Base-by-base conservation (phyloP, 1,284 basidiomycete genomes). In the Naganishia sp. region DNA sequence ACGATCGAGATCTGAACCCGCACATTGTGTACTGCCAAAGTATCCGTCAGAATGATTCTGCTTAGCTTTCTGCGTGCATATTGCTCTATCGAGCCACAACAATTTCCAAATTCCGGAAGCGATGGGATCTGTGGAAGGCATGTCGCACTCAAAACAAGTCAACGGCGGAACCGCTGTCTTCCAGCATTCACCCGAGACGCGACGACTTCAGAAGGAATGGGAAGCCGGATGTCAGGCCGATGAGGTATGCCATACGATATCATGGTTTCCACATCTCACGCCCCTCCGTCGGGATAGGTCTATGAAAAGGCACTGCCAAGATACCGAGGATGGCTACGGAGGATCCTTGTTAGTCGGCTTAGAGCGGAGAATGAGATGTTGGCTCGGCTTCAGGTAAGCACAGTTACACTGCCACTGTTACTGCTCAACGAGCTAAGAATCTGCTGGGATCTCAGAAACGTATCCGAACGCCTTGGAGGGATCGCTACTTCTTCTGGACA, bases 401-500 rank as follows among this genome's bases (percentile, higher is more conserved):
- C 83, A 75, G 63, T 72, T 46, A 16, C 15, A 2, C 13, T 39
- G 36, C 36, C 4, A 2, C 6, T 7, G 36, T 39, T 39, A 39
- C 36, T 13, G 36, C 36, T 39, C 13, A 10, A 39, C 13, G 13
- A 13, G 13, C 36, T 39, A 10, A 13, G 36, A 39, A 39, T 39
- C 16, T 44, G 21, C 15, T 36, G 13, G n/a, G 18, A 23, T 21
- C 65, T 16, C 45, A 90, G 88, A 75, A 82, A 16, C 75, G 74
- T 11, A 82, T 90, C 39, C 85, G 91, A 33, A 85, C 83, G 1
- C 86, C 88, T 1, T 87, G 84, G 80, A 80, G 92, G 23, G 94
- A 99, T 78, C 82, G 81, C 0, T 97, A 91, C 76, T 97, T 99
- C 75, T 87, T 95, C 67, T 92, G 94, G 76, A 90, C 91, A 0